Percentiles rank a stretch among this genome's conserved stretches.
Evolutionary conservation across 495 filamentous ascomycete species (phyloP).

Genomic region (Tuber umbilicatum): DNA sequence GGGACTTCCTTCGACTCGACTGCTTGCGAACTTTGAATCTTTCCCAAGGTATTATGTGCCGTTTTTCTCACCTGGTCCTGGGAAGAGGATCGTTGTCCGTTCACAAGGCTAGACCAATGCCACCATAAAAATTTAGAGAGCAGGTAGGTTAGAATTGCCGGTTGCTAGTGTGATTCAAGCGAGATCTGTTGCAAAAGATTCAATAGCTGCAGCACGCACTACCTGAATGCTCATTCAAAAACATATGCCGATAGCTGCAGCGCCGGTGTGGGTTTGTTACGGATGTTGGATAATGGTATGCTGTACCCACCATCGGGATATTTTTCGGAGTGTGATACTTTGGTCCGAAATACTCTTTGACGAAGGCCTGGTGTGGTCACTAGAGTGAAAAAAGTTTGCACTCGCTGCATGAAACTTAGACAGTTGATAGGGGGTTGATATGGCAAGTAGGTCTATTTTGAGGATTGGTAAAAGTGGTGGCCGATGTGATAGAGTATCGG

Average conservation of each 20-base stretch:
- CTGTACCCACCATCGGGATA: neutral
- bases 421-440: neutral
- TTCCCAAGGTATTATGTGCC: neutral
- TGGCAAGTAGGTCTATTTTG: neutral
- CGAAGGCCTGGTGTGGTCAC: neutral
- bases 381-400: neutral
- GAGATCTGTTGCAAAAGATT: neutral
- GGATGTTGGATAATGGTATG: neutral
- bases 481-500: neutral
- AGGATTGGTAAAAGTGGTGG: conserved; percentile 3
- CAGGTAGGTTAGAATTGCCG: neutral
- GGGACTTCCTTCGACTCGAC: neutral
- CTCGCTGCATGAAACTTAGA: neutral
- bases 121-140: neutral
- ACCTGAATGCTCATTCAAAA: neutral
- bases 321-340: neutral
- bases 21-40: neutral
- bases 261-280: neutral
- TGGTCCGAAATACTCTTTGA: neutral
- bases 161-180: neutral
- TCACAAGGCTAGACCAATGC: neutral
- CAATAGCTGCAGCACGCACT: neutral
- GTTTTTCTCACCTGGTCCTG: neutral
- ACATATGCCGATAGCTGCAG: neutral
- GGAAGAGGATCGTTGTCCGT: neutral